These are phyloP conservation scores for Trichoderma harzianum DNA, from an alignment of 2,329 filamentous ascomycete genomes.

Conservation along the genomic window DNA sequence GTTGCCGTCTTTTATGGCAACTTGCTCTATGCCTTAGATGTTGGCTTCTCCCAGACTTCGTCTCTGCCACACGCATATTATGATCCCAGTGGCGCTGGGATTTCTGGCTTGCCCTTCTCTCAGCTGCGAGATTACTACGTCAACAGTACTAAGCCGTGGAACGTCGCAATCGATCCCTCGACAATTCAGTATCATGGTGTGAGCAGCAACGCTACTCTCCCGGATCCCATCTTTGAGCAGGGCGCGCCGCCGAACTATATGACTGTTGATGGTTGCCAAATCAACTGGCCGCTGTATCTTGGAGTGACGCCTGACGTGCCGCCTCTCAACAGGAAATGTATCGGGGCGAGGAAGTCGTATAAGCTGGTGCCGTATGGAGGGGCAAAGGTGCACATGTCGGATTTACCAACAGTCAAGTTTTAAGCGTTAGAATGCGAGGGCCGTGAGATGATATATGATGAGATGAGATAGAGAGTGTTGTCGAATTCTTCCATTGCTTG, in stretches of 20 bases:
- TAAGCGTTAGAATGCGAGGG: background rate
- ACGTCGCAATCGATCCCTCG: conserved; percentile 29
- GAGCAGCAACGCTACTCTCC: conserved; percentile 27
- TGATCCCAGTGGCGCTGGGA: conserved; percentile 21
- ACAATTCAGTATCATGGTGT: conserved; percentile 26
- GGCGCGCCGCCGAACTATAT: conserved; percentile 35
- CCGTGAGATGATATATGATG: background rate
- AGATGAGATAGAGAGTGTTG: background rate
- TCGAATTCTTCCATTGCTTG: background rate
- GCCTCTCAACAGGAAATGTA: conserved; percentile 21
- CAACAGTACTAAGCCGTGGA: conserved; percentile 30
- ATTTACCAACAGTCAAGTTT: conserved; percentile 21
- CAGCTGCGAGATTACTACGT: conserved; percentile 33
- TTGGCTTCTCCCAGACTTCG: conserved; percentile 30
- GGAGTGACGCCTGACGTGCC: conserved; percentile 32
- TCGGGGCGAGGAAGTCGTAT: conserved; percentile 31
- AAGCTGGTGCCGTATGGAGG: conserved; percentile 44
- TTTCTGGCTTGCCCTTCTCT: conserved; percentile 24
- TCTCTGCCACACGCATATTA: conserved; percentile 24
- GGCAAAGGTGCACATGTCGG: conserved; percentile 43
- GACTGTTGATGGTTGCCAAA: conserved; percentile 37
- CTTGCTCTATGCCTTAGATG: conserved; percentile 41
- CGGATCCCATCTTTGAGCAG: conserved; percentile 26
- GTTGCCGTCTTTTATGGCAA: conserved; percentile 43
- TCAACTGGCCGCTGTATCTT: conserved; percentile 31